Evolutionary conservation across 495 filamentous ascomycete species (phyloP).

Genomic region (Parathielavia hyrcaniae): DNA sequence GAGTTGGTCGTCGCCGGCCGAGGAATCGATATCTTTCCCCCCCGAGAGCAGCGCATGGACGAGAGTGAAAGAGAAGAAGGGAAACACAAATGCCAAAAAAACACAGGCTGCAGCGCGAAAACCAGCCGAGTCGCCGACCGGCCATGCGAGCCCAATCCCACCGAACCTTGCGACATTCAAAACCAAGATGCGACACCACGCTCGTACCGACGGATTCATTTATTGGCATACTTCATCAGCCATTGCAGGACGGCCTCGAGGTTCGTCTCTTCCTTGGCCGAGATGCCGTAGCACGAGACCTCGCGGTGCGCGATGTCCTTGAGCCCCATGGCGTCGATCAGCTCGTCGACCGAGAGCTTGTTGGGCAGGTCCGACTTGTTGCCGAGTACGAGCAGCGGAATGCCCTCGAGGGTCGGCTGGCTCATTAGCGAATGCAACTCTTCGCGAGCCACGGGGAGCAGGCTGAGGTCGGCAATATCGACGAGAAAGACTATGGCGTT

Average conservation of each 20-base stretch:
- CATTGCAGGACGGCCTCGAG: conserved; percentile 94
- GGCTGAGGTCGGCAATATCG: conserved; percentile 74
- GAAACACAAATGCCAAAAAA: not conserved
- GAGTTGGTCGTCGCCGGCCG: conserved; percentile 43
- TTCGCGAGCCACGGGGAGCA: conserved; percentile 81
- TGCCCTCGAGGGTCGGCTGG: conserved; percentile 78
- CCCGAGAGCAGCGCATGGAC: conserved; percentile 10
- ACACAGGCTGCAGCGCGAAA: not conserved
- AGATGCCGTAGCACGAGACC: conserved; percentile 98
- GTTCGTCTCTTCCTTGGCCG: conserved; percentile 97
- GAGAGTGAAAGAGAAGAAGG: conserved; percentile 1
- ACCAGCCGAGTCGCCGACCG: conserved; percentile 5
- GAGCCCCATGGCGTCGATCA: conserved; percentile 89
- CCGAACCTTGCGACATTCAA: conserved; percentile 21
- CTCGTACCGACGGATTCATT: conserved; percentile 26
- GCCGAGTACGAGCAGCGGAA: conserved; percentile 90
- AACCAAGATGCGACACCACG: conserved; percentile 2
- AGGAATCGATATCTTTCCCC: conserved; percentile 37
- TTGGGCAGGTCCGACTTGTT: conserved; percentile 93
- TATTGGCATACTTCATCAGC: conserved; percentile 82
- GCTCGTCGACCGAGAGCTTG: conserved; percentile 84
- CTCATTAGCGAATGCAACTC: conserved; percentile 85
- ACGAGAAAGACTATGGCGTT: conserved; percentile 96
- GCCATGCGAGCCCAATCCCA: conserved; percentile 7
- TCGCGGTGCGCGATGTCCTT: conserved; percentile 86